Percentiles rank a stretch among this genome's conserved stretches.
These are phyloP conservation scores for Huntiella omanensis DNA, from an alignment of 2,329 filamentous ascomycete genomes.

Conservation along the genomic window DNA sequence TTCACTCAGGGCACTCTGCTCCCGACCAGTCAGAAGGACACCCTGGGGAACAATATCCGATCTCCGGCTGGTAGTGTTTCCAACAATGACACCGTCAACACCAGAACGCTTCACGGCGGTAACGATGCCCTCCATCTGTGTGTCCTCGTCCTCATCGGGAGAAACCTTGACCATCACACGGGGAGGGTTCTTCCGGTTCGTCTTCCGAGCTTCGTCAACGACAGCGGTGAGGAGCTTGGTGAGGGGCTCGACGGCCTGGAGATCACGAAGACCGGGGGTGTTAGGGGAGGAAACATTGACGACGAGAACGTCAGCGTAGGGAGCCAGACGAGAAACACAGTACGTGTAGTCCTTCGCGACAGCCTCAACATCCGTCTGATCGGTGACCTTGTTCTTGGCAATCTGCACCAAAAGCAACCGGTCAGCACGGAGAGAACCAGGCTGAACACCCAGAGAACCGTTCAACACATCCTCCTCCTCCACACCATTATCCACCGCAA, in stretches of 20 bases:
- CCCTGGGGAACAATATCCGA: constrained; percentile 50
- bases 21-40: constrained; percentile 42
- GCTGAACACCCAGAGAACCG: constrained; percentile 57
- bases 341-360: constrained; percentile 72
- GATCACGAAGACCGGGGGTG: constrained; percentile 70
- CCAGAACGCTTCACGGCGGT: constrained; percentile 67
- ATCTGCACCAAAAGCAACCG: constrained; percentile 77
- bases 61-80: constrained; percentile 77
- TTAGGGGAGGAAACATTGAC: constrained; percentile 97
- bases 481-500: constrained; percentile 52
- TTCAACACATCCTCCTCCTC: constrained; percentile 57
- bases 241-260: constrained; percentile 71
- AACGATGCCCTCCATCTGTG: constrained; percentile 75
- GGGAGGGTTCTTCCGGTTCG: constrained; percentile 47
- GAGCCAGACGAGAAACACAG: constrained; percentile 65
- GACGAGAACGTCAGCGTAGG: constrained; percentile 87
- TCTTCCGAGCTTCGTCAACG: constrained; percentile 53
- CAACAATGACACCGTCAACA: constrained; percentile 89
- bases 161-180: constrained; percentile 96
- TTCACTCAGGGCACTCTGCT: constrained; percentile 51
- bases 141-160: constrained; percentile 75
- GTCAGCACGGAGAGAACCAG: constrained; percentile 60
- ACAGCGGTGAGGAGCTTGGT: constrained; percentile 66
- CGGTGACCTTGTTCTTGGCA: constrained; percentile 89
- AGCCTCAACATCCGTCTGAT: constrained; percentile 66